Percentiles rank a stretch among this genome's conserved stretches.
phyloP scores from a whole-genome alignment of 352 stramenopile genomes.

The Phytophthora fragariae region DNA sequence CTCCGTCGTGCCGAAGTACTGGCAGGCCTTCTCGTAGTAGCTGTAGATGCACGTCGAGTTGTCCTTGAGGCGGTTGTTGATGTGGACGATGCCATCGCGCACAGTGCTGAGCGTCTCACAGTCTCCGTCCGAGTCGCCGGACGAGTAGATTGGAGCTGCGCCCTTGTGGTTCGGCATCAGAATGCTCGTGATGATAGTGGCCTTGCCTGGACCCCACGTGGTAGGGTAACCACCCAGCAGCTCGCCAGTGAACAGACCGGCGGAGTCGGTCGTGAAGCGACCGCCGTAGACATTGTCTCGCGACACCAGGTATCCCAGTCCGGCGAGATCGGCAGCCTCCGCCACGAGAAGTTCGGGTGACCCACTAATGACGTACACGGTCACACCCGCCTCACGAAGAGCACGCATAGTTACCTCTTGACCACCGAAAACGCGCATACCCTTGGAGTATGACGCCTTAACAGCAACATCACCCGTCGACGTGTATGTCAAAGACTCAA shows the following conservation, averaged over 20 bases:
- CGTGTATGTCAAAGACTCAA: constrained; percentile 40
- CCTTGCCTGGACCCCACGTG: constrained; percentile 62
- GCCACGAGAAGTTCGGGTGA: constrained; percentile 54
- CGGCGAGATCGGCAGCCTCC: constrained; percentile 36
- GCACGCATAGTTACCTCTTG: constrained; percentile 54
- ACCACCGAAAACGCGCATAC: constrained; percentile 54
- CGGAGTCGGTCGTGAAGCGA: constrained; percentile 44
- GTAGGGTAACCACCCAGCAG: constrained; percentile 54
- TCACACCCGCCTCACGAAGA: constrained; percentile 38
- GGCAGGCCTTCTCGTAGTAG: constrained; percentile 58
- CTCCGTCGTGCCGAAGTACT: constrained; percentile 43
- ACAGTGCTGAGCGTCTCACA: constrained; percentile 56
- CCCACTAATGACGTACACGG: constrained; percentile 55
- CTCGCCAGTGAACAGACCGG: constrained; percentile 46
- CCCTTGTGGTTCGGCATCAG: constrained; percentile 49
- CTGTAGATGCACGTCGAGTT: constrained; percentile 50
- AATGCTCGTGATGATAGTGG: constrained; percentile 45
- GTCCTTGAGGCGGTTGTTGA: constrained; percentile 59
- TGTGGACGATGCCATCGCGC: constrained; percentile 54
- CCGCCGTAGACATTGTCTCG: constrained; percentile 51
- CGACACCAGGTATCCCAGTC: constrained; percentile 50
- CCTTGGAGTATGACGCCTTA: constrained; percentile 40
- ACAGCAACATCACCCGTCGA: constrained; percentile 38
- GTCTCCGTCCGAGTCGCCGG: constrained; percentile 35
- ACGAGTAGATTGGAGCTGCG: constrained; percentile 49